Conservation (phyloP, 352 stramenopile genomes). For the Pythium myriotylum region DNA sequence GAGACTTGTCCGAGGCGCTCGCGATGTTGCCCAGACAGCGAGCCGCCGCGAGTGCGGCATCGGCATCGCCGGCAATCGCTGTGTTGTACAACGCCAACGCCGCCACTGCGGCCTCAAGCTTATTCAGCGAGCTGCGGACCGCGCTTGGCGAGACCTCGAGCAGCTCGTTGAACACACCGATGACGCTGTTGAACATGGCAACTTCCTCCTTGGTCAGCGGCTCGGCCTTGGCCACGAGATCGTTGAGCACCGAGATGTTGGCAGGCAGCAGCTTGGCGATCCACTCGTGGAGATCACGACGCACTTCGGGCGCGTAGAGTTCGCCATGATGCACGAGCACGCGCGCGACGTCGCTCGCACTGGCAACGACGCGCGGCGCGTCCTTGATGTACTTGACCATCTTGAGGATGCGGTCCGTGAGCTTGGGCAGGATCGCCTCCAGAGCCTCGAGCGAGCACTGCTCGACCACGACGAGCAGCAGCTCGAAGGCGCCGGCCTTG, state of each 20-base stretch:
- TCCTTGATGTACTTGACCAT: constrained; percentile 63
- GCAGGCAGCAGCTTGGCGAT: constrained; percentile 63
- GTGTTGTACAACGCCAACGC: constrained; percentile 37
- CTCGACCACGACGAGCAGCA: constrained; percentile 59
- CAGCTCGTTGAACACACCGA: constrained; percentile 52
- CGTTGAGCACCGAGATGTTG: constrained; percentile 46
- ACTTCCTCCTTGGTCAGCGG: constrained; percentile 30
- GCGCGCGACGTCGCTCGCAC: constrained; percentile 47
- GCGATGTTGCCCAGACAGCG: constrained; percentile 54
- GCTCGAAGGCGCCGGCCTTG: constrained; percentile 56
- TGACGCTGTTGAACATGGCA: constrained; percentile 32
- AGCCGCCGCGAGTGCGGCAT: constrained; percentile 25
- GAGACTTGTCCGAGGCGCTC: constrained; percentile 67
- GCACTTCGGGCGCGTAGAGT: constrained; percentile 53
- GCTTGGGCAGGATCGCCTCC: constrained; percentile 51
- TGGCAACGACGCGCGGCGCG: constrained; percentile 31
- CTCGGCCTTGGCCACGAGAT: constrained; percentile 30
- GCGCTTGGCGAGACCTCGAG: constrained; percentile 57
- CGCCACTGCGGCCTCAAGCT: constrained; percentile 61
- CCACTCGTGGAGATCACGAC: constrained; percentile 61
- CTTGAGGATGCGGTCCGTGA: constrained; percentile 71
- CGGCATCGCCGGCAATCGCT: constrained; percentile 23
- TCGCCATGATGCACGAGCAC: constrained; percentile 55
- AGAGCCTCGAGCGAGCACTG: constrained; percentile 64
- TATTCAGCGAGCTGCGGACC: constrained; percentile 54